Evolutionary conservation across 345 rosid species (phyloP), one percentile per base, ranked within the genome.

Genomic region (Lepidium africanum): DNA sequence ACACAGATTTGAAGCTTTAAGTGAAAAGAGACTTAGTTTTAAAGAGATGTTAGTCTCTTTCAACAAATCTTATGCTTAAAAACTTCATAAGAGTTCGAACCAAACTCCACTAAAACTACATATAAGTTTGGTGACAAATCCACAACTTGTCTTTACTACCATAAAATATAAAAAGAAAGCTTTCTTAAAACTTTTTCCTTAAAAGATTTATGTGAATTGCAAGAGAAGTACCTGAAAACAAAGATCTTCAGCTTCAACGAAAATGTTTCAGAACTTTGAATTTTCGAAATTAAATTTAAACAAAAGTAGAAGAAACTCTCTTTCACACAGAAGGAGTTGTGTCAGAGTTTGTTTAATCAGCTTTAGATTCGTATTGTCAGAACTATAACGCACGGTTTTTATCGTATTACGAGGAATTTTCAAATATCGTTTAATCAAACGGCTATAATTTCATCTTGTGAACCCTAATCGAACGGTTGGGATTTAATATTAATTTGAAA

Each of bases 21-120:
- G 23, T 21, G 1, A n/a, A n/a, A n/a, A n/a, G n/a, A n/a, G n/a
- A n/a, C n/a, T n/a, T n/a, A n/a, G n/a, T n/a, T n/a, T n/a, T n/a
- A n/a, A 71, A 64, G 21, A 38, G 35, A 62, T 85, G 77, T 13
- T 50, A 77, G 91, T 87, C 94, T 62, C 86, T 71, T 63, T 90
- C 91, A 66, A 78, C 90, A 38, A 85, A 83, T 81, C 81, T 85
- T 80, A 74, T 59, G 82, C 62, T 78, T 62, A 76, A 84, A 84
- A 81, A 67, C 48, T 77, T 71, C 75, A 62, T 65, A 69, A 67
- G 56, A 69, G 63, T 53, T 65, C 40, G 58, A 67, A 79, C 67
- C 80, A 32, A 80, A 81, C 86, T 73, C 82, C 92, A 84, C 82
- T 78, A 55, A 70, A 49, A 23, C 48, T 62, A 54, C 66, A 36